Evolutionary conservation across 2,329 filamentous ascomycete species (phyloP).

Genomic region (Verticillium isaacii): DNA sequence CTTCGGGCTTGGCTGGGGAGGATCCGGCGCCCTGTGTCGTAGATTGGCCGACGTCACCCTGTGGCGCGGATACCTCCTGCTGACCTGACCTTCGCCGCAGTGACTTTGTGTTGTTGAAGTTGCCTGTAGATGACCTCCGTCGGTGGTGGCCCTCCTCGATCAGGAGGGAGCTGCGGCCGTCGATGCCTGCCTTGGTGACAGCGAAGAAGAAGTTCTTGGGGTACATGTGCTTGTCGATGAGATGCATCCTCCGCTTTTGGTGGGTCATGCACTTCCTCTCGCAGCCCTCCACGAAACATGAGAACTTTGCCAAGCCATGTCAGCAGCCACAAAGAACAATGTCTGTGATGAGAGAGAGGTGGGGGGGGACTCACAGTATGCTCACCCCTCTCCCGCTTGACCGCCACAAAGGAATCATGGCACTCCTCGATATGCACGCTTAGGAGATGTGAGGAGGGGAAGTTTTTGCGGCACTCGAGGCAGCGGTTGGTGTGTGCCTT

Average conservation of each 20-base stretch:
- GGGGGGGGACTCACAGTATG: slow-evolving; percentile 61
- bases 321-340: neutral
- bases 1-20: neutral
- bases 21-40: neutral
- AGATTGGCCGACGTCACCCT: neutral
- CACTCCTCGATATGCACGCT: slow-evolving; percentile 84
- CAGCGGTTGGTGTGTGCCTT: slow-evolving; percentile 82
- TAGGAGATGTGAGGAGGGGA: slow-evolving; percentile 78
- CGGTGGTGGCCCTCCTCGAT: slow-evolving; percentile 48
- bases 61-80: slow-evolving; percentile 14
- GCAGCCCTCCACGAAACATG: slow-evolving; percentile 86
- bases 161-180: slow-evolving; percentile 75
- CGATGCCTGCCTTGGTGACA: slow-evolving; percentile 84
- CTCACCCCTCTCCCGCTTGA: slow-evolving; percentile 73
- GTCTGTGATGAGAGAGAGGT: neutral
- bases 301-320: slow-evolving; percentile 50
- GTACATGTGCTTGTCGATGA: slow-evolving; percentile 93
- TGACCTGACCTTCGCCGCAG: slow-evolving; percentile 27
- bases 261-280: slow-evolving; percentile 78
- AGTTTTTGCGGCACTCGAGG: slow-evolving; percentile 77
- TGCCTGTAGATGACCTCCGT: slow-evolving; percentile 39
- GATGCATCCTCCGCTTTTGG: slow-evolving; percentile 79
- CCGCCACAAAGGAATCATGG: slow-evolving; percentile 75
- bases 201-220: slow-evolving; percentile 85
- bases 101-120: slow-evolving; percentile 24